Base-by-base conservation (phyloP, 345 rosid genomes). In the Hypericum androsaemum region DNA sequence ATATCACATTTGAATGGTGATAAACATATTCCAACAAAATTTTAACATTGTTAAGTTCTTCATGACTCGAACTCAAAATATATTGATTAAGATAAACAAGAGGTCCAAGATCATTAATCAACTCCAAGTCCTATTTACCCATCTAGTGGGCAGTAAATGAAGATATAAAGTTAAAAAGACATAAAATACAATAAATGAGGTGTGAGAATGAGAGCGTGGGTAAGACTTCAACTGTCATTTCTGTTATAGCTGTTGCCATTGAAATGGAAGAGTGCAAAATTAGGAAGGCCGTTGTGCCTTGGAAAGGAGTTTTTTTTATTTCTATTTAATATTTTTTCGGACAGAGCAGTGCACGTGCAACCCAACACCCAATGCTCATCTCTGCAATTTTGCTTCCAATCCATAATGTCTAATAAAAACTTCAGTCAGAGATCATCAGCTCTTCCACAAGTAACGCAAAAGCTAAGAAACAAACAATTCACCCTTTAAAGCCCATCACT, bases 341-440 rank as follows among this genome's bases (percentile, higher is more conserved):
- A 47, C 67, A 69, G 72, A 47, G 71, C 59, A 69, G 62, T 50
- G 79, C 89, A 78, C 83, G 77, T 80, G 85, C 74, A 62, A 74
- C 69, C 54, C 74, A 74, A 73, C 63, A 61, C 63, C 73, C 92
- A 72, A 72, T 71, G 72, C 65, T 73, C 74, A 63, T 73, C 70
- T 57, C 71, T 62, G 37, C 43, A 37, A 51, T 11, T 7, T 0
- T 9, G 45, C 59, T 62, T 63, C 71, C 58, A 50, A 22, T 22
- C 32, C 32, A 22, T 22, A 22, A 22, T 22, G 32, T 22, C 32
- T 61, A 42, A 60, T 52, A 61, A 71, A 70, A 59, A 59, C 73
- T 63, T 56, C 48, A 58, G 41, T 49, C 60, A 73, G 39, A 46
- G 10, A 9, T 16, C 7, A 22, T 22, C 32, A 22, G 32, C 32